Conservation (phyloP, 1,284 basidiomycete genomes). For the Puccinia polysora region DNA sequence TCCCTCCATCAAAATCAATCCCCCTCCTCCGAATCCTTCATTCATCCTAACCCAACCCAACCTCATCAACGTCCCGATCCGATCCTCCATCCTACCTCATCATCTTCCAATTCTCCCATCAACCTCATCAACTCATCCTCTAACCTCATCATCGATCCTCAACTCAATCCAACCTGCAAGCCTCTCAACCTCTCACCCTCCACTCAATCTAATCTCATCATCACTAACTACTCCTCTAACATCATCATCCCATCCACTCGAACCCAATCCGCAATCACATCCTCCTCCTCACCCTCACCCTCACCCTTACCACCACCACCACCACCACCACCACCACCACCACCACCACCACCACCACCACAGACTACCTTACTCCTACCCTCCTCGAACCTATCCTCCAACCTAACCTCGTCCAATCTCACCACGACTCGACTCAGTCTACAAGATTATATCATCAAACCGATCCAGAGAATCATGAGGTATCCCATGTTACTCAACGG, state of each 20-base stretch:
- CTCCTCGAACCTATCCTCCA: background rate
- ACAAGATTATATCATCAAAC: constrained; percentile 51
- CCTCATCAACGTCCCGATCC: constrained; percentile 8
- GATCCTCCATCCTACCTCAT: constrained; percentile 52
- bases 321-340: background rate
- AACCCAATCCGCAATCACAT: constrained; percentile 2
- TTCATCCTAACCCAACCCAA: constrained; percentile 11
- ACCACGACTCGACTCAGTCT: constrained; percentile 46
- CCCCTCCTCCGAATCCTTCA: constrained; percentile 40
- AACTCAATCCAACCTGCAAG: background rate
- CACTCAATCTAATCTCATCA: background rate
- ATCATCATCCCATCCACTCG: constrained; percentile 37
- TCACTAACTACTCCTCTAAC: constrained; percentile 17
- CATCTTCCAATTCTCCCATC: constrained; percentile 17
- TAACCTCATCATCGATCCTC: constrained; percentile 53
- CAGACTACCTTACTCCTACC: background rate
- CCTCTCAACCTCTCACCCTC: constrained; percentile 36
- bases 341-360: background rate
- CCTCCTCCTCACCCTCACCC: constrained; percentile 32
- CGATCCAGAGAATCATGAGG: constrained; percentile 50
- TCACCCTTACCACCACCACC: background rate
- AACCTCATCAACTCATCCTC: constrained; percentile 53
- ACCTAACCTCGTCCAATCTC: background rate
- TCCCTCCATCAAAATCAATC: constrained; percentile 78
- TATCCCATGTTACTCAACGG: constrained; percentile 50